These are phyloP conservation scores for Peniophora sp. DNA, from an alignment of 1,284 basidiomycete genomes.

Conservation along the genomic window DNA sequence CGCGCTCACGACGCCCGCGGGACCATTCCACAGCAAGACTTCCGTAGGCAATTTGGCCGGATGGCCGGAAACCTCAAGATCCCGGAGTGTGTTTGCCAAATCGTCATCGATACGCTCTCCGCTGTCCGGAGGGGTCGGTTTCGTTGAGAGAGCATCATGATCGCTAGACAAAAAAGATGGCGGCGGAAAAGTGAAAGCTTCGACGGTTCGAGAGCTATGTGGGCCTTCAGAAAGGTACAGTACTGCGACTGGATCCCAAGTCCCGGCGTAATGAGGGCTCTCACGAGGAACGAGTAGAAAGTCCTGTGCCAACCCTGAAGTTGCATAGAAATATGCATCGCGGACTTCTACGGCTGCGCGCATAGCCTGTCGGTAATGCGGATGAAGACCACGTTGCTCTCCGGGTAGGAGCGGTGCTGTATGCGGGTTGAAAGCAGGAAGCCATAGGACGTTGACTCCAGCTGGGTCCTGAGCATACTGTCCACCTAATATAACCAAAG, in stretches of 20 bases:
- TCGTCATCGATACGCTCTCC: conserved; percentile 25
- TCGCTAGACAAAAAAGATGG: conserved; percentile 29
- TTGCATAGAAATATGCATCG: conserved; percentile 56
- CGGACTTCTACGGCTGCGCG: conserved; percentile 50
- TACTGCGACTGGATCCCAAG: conserved; percentile 67
- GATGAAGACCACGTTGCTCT: conserved; percentile 32
- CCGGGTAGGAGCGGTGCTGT: conserved; percentile 41
- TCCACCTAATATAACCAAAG: conserved; percentile 77
- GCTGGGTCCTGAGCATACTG: conserved; percentile 44
- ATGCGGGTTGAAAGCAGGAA: conserved; percentile 66
- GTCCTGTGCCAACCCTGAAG: conserved; percentile 63
- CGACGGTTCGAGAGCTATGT: conserved; percentile 32
- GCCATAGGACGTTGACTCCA: conserved; percentile 63
- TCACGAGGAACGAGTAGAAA: conserved; percentile 68
- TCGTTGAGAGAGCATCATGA: conserved; percentile 3
- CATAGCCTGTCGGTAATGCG: conserved; percentile 56
- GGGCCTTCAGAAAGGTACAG: conserved; percentile 38
- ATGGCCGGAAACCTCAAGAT: conserved; percentile 31
- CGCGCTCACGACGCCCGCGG: conserved; percentile 32
- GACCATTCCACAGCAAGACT: conserved; percentile 30
- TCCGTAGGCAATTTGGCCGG: conserved; percentile 33
- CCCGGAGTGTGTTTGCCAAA: conserved; percentile 34
- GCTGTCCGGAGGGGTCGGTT: conserved; percentile 11
- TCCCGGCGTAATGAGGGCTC: conserved; percentile 65
- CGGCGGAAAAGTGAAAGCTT: conserved; percentile 52